Evolutionary conservation across 176 grass and related monocot genomes (phyloP).

Genomic region (Lolium multiflorum): DNA sequence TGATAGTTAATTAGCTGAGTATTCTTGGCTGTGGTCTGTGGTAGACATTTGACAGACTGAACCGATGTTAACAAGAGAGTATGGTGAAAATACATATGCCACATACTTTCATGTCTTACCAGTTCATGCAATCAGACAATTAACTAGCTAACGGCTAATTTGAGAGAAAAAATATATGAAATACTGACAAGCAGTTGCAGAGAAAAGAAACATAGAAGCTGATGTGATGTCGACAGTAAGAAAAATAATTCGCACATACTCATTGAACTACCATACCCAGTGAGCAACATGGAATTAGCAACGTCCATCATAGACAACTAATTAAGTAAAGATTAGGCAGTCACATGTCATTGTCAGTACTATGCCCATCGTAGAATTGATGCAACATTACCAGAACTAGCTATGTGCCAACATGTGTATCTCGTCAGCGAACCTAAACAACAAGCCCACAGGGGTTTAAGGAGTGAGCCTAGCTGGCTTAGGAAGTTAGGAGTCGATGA

Average conservation of each 20-base stretch:
- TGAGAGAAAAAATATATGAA: not conserved
- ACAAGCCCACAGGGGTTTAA: not conserved
- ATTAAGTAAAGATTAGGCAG: not conserved
- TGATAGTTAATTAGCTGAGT: not conserved
- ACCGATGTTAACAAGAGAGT: slow-evolving; percentile 16
- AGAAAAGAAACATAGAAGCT: not conserved
- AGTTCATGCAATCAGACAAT: not conserved
- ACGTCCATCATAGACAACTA: not conserved
- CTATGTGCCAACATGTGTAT: too few species aligned
- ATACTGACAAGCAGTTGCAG: not conserved
- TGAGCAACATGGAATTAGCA: not conserved
- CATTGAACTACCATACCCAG: not conserved
- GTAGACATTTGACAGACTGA: not conserved
- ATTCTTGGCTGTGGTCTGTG: not conserved
- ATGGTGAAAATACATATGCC: not conserved
- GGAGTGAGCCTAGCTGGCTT: too few species aligned
- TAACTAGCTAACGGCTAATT: not conserved
- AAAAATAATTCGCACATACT: not conserved
- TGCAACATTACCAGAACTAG: not conserved
- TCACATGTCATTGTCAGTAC: not conserved
- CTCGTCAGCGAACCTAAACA: too few species aligned
- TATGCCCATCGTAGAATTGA: not conserved
- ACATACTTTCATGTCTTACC: not conserved
- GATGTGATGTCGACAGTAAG: too few species aligned
- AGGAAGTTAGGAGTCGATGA: too few species aligned